Evolutionary conservation across 108 stramenopile genomes (phyloP).

Genomic region (Cylindrotheca fusiformis): DNA sequence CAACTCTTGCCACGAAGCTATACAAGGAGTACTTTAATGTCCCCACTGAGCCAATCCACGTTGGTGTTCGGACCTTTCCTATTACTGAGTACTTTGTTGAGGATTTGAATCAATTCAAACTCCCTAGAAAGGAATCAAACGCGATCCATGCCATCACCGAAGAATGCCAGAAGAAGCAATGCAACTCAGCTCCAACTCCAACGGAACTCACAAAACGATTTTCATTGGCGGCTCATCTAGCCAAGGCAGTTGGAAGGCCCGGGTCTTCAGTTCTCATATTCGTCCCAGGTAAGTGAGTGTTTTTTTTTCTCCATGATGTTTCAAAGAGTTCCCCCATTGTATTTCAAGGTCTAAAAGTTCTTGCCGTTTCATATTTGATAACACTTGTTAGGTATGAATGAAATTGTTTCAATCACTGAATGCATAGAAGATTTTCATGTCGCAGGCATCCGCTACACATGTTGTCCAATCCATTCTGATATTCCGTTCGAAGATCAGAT

Average conservation of each 20-base stretch:
- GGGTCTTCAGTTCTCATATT: constrained; percentile 92
- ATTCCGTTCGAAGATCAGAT: constrained; percentile 92
- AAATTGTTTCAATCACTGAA: constrained; percentile 87
- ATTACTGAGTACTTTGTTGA: constrained; percentile 81
- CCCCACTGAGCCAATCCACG: constrained; percentile 62
- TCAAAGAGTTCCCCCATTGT: too few relatives aligned
- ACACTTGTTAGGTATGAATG: constrained; percentile 91
- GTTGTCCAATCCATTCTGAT: constrained; percentile 91
- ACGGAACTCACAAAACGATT: constrained; percentile 45
- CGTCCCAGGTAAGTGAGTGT: constrained; percentile 68
- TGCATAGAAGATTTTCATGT: constrained; percentile 50
- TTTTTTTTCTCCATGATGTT: too few relatives aligned
- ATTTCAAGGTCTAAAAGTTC: too few relatives aligned
- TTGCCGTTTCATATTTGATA: too few relatives aligned
- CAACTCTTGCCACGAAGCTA: constrained; percentile 81
- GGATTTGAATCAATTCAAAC: constrained; percentile 48
- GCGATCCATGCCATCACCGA: constrained; percentile 35
- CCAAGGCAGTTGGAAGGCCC: constrained; percentile 51
- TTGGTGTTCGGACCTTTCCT: constrained; percentile 76
- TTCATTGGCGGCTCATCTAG: constrained; percentile 45
- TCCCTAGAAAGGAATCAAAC: constrained; percentile 38
- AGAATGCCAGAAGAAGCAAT: constrained; percentile 49
- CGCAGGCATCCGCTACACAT: constrained; percentile 42
- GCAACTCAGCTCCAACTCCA: constrained; percentile 44
- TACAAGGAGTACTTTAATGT: constrained; percentile 83